Base-by-base conservation (phyloP, 805 yeast genomes). In the Nakazawaea laoshanensis region DNA sequence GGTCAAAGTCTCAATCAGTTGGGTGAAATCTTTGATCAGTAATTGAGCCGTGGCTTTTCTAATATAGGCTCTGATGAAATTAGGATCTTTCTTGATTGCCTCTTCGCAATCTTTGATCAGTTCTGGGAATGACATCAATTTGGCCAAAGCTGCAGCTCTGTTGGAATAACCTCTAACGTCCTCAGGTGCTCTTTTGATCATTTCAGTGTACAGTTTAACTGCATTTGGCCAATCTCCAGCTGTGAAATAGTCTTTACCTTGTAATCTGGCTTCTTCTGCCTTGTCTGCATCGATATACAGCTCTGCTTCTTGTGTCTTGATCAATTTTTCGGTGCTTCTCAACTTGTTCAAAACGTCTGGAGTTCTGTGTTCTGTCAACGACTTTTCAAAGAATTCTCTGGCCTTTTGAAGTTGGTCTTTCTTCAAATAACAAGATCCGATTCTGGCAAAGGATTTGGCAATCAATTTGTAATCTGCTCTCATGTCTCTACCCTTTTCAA, bases 141-240 rank as follows among this genome's bases (percentile, higher is more conserved):
- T 92, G 29, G 95, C 79, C 53, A 82, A 72, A 2, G 95, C 95
- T 24, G 98, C 98, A 33, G 99, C 98, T 62, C 99, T 82, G 66
- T 92, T 92, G 22, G 95, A 87, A 59, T 87, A 92, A 37, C 96
- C 97, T 59, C 96, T 77, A 16, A 94, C 94, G 59, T 92, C 97
- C 36, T 76, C 76, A 37, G 99, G 99, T n/a, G 88, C 87, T 57
- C 99, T 82, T 63, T 87, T 85, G 48, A 89, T 68, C 88, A 92
- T 92, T 62, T 92, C 98, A 31, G 94, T 70, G 61, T 92, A 92
- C 4, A 95, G 82, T 56, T 83, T 82, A 27, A 92, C 96, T 15
- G 97, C 96, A 43, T 67, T 77, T 42, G 98, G 97, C 96, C 95
- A 89, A 59, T 89, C 95, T 31, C 85, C 92, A 46, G 83, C 80